Conservation (phyloP, 371 early-diverging fungal species). For the Gilbertella persicaria region DNA sequence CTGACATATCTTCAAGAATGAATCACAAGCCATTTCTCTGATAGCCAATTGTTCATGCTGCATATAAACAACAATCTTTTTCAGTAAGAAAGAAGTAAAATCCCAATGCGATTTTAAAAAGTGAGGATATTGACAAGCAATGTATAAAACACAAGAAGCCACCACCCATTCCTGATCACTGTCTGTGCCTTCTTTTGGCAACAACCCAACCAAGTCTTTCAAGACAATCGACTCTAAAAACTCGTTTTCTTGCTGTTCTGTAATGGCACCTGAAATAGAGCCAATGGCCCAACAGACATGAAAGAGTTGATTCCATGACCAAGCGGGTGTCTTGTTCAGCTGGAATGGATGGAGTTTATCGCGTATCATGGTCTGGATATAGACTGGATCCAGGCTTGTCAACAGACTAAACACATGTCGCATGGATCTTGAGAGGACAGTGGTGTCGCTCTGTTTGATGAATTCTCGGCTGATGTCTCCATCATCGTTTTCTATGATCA, state of each 20-base stretch:
- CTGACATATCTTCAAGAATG: conserved; percentile 93
- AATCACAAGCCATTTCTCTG: conserved; percentile 99
- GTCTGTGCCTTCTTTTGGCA: conserved; percentile 76
- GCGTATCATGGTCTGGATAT: conserved; percentile 68
- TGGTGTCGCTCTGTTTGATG: conserved; percentile 97
- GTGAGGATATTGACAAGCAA: conserved; percentile 96
- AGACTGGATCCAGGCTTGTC: conserved; percentile 81
- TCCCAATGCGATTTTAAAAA: conserved; percentile 96
- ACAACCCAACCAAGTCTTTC: conserved; percentile 87
- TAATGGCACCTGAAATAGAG: conserved; percentile 90
- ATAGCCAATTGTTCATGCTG: conserved; percentile 93
- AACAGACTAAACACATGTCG: conserved; percentile 92
- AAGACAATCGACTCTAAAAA: conserved; percentile 85
- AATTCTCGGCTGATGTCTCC: conserved; percentile 98
- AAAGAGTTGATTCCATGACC: conserved; percentile 92
- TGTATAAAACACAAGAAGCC: conserved; percentile 97
- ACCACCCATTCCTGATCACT: conserved; percentile 98
- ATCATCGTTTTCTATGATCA: conserved; percentile 98
- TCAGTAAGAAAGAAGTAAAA: conserved; percentile 94
- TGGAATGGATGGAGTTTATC: conserved; percentile 49
- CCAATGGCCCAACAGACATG: conserved; percentile 98
- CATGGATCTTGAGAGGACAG: conserved; percentile 96
- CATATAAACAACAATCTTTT: conserved; percentile 98
- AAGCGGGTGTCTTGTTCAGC: conserved; percentile 23
- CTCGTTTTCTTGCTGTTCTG: conserved; percentile 86